Evolutionary conservation across 1,284 basidiomycete species (phyloP), one percentile per base, ranked within the genome.

Genomic region (Sporisorium exsertum): DNA sequence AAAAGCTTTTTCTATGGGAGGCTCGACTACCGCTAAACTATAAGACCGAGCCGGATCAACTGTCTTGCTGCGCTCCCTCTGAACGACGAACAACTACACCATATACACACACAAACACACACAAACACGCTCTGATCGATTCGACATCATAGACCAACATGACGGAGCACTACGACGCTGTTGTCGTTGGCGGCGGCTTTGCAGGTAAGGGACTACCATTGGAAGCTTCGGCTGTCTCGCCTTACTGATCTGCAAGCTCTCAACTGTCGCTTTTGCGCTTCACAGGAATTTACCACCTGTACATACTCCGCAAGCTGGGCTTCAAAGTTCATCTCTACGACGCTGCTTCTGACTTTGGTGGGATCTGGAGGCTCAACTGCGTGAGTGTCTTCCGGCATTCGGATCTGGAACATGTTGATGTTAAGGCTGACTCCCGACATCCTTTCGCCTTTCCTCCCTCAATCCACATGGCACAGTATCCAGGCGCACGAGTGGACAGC

Each of bases 401-500:
- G 29, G 10, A 5, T 32, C 5, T 32, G 5, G 29, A 32, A 32
- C 29, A 10, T 32, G 29, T 32, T n/a, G n/a, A n/a, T n/a, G n/a
- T n/a, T n/a, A n/a, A n/a, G n/a, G n/a, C n/a, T n/a, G n/a, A n/a
- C n/a, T n/a, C n/a, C 5, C 29, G 29, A 32, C 29, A 32, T n/a
- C 29, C 10, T 32, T 10, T 32, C 29, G 16, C 15, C 26, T 27
- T 10, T n/a, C 26, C 32, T 24, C n/a, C 16, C 45, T 16, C 16
- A 37, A 16, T 6, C 9, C 27, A 18, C 18, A 10, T 18, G 47
- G 27, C 2, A 5, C 49, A 69, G 65, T 78, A 78, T 51, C 77
- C 77, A 5, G 72, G 69, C 22, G 77, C 77, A 20, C 54, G 68
- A n/a, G 77, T 78, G 5, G 77, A 78, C 55, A 72, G 68, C n/a